Conservation (phyloP, 2,329 filamentous ascomycete species). For the Pseudogymnoascus sp. region DNA sequence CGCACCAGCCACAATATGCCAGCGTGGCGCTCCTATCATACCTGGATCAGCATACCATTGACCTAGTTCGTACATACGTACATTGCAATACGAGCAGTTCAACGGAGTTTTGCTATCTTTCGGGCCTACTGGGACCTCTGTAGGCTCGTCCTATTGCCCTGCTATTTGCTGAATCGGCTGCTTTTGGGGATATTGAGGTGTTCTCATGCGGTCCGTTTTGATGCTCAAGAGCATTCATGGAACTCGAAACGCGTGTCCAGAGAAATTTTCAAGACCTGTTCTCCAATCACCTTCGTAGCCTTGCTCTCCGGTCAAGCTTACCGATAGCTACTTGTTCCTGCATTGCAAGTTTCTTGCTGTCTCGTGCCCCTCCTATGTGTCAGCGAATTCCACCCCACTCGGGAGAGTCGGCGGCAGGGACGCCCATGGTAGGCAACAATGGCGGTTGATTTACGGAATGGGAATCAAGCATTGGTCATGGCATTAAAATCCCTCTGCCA, state of each 20-base stretch:
- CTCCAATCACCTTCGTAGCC: background rate
- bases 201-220: background rate
- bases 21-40: background rate
- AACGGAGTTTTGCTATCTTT: background rate
- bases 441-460: background rate
- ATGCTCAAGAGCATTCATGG: background rate
- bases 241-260: background rate
- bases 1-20: background rate
- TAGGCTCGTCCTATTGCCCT: background rate
- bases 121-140: background rate
- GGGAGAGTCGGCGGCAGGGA: background rate
- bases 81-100: background rate
- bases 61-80: background rate
- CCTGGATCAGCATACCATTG: background rate
- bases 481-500: background rate
- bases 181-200: background rate
- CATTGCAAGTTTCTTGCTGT: background rate
- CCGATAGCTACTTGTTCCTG: background rate
- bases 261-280: background rate
- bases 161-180: background rate
- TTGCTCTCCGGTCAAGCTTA: background rate
- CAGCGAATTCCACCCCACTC: background rate
- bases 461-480: background rate
- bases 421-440: background rate
- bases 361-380: background rate